A percentile compares a stretch with the other conserved stretches of the same genome.
Conservation (phyloP, 805 yeast genomes). For the Myxozyma kluyveri region DNA sequence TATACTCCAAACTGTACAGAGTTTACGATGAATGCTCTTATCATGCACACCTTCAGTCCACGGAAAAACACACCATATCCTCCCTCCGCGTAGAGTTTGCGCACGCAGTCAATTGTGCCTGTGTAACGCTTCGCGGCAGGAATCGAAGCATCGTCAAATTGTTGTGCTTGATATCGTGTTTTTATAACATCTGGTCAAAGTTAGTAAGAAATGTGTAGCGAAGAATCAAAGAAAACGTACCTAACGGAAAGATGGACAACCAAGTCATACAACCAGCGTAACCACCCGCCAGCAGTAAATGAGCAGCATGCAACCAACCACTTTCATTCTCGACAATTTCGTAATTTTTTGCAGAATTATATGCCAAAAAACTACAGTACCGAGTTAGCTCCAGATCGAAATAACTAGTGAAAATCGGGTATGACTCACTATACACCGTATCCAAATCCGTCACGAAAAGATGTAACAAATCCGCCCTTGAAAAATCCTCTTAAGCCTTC, state of each 20-base stretch:
- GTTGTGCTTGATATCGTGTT: constrained; percentile 31
- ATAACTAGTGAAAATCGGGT: too few species aligned
- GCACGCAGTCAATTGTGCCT: constrained; percentile 29
- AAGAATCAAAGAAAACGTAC: neutral
- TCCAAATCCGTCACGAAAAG: constrained; percentile 32
- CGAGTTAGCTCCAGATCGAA: too few species aligned
- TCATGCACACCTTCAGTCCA: constrained; percentile 28
- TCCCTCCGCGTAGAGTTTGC: constrained; percentile 18
- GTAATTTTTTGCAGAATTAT: constrained; percentile 11
- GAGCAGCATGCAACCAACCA: constrained; percentile 2
- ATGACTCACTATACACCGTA: constrained; percentile 32
- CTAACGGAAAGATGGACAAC: constrained; percentile 33
- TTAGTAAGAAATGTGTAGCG: neutral
- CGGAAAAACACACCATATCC: constrained; percentile 28
- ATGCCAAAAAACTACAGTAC: constrained; percentile 28
- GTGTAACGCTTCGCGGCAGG: constrained; percentile 8
- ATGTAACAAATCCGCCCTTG: constrained; percentile 29
- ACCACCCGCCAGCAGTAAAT: constrained; percentile 31
- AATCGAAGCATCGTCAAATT: neutral
- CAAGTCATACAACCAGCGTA: constrained; percentile 33
- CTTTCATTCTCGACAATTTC: constrained; percentile 7
- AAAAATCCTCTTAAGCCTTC: constrained; percentile 31
- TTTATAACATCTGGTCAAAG: constrained; percentile 27
- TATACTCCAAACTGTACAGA: constrained; percentile 33
- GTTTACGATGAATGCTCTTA: constrained; percentile 33